Evolutionary conservation across 352 stramenopile species (phyloP), one percentile per base, ranked within the genome.

Genomic region (Halophytophthora batemanensis): DNA sequence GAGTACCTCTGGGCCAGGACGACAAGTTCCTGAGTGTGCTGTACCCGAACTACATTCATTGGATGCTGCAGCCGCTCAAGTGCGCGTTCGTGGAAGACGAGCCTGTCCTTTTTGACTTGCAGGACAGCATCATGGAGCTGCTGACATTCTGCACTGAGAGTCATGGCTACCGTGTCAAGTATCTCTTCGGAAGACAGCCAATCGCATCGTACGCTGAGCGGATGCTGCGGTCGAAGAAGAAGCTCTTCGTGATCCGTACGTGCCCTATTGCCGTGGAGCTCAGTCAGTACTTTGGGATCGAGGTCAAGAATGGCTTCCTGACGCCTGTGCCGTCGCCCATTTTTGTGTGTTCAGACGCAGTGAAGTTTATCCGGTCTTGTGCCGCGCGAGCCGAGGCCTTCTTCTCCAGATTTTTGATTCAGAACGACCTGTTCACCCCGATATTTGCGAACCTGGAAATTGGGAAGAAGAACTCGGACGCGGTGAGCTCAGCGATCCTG

Each of bases 21-120:
- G 81, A 94, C 77, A 90, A 90, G 48, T 94, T 92, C 55, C 64
- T 94, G 39, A 87, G 80, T 55, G 81, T 93, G 42, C 54, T 94
- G 28, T 94, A 94, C 47, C 79, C 80, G 33, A 91, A 90, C 64
- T 94, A 94, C 59, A 92, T 92, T 56, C 77, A 86, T 18, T 94
- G 83, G 83, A 41, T 91, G 44, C 61, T 94, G 12, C 83, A 94
- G 59, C 79, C 81, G 3, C 54, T 94, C 59, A 90, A 90, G 65
- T 83, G 71, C 48, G 62, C 64, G 2, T 69, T 71, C 25, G 45
- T 64, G 7, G 50, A 53, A 29, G 63, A 85, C 46, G 59, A 78
- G 23, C 64, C 70, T 5, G 66, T 61, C 6, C 67, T 94, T 41
- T 94, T 92, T 62, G 67, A 79, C 36, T 55, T 90, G 31, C 79